A percentile compares a stretch with the other conserved stretches of the same genome.
Conservation (phyloP, 202 grass and related monocot genomes). For the Hordeum pubiflorum region DNA sequence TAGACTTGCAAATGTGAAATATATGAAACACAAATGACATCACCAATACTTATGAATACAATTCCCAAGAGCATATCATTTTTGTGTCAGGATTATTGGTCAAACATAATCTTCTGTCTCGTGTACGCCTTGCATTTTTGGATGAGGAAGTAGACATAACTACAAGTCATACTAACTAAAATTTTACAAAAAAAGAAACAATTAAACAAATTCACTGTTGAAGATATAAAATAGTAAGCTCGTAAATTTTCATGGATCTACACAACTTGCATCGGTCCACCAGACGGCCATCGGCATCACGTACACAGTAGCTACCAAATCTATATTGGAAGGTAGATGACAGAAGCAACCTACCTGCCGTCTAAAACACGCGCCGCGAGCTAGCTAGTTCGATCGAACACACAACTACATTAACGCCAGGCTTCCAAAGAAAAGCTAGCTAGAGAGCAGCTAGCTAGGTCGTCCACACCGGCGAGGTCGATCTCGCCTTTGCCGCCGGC, state of each 20-base stretch:
- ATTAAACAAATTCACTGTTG: neutral
- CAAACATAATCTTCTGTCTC: neutral
- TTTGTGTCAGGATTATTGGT: neutral
- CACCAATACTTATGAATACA: neutral
- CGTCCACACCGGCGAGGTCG: neutral
- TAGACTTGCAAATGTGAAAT: neutral
- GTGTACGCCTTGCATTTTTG: neutral
- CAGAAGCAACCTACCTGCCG: slow-evolving; percentile 18
- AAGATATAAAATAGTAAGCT: neutral
- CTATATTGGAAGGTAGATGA: slow-evolving; percentile 20
- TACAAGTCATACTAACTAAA: neutral
- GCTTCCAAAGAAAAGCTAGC: neutral
- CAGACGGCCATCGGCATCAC: neutral
- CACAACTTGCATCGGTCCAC: neutral
- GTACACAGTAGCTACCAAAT: neutral
- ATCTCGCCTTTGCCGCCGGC: neutral
- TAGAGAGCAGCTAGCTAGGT: neutral
- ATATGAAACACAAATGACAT: neutral
- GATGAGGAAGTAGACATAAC: neutral
- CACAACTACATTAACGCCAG: neutral
- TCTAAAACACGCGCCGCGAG: neutral
- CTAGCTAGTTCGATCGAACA: neutral
- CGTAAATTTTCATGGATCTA: neutral
- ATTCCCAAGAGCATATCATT: neutral
- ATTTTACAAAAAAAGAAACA: neutral